Base-by-base conservation (phyloP, 2,329 filamentous ascomycete species). In the Penicillium janthinellum region DNA sequence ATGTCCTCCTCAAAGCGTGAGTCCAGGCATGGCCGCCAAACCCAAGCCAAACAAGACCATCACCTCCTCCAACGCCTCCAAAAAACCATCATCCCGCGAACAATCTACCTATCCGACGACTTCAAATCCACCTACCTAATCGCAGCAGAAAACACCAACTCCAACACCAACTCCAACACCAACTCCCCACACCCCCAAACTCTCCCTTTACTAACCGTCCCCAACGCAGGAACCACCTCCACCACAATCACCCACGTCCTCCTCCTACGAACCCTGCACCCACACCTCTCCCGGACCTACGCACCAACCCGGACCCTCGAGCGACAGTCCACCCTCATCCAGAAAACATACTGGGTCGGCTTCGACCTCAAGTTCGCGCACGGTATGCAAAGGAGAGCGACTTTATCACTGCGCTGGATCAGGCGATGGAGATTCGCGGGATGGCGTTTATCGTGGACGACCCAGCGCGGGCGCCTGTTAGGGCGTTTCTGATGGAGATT, bases 401-500 rank as follows among this genome's bases (percentile, higher is more conserved):
- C 28, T 45, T 45, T 10, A 45, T 45, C 22, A 45, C 42, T 12
- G 42, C 42, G 5, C 42, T 45, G 5, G 42, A 45, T n/a, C 42
- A 45, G 6, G 41, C 41, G 22, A 45, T 45, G 42, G 42, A 45
- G 28, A 45, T 45, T 2, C 2, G 12, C 22, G 42, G 42, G 8
- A 28, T 45, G 42, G 14, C 22, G 1, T 45, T 45, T 10, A 45
- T 45, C 22, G 42, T 45, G 42, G 42, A 45, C 15, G 22, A 28
- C 1, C 22, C 42, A 28, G 45, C n/a, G n/a, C 6, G 34, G n/a
- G 28, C 45, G 17, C 45, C 48, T 11, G 48, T 39, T 2, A 20
- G 50, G 41, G 57, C 53, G 4, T 56, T 59, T 35, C 34, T 49
- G 37, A 52, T 59, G 34, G 45, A 59, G 35, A 44, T 56, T 5